Conservation (phyloP, 2,329 filamentous ascomycete genomes). For the Didymella glomerata region DNA sequence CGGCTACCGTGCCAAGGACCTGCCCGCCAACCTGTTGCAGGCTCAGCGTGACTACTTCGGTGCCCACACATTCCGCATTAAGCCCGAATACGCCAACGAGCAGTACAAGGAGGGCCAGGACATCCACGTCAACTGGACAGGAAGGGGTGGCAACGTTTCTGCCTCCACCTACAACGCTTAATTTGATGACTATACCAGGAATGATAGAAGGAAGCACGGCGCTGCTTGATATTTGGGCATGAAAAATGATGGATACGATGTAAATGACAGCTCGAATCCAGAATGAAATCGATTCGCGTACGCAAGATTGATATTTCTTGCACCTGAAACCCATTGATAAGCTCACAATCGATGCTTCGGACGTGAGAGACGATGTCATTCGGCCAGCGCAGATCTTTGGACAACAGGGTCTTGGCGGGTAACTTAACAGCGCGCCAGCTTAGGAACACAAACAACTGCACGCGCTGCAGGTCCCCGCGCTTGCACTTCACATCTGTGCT, state of each 20-base stretch:
- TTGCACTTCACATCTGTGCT: slow-evolving; percentile 20
- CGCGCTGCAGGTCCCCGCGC: slow-evolving; percentile 32
- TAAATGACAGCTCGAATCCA: slow-evolving; percentile 32
- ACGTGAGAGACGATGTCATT: slow-evolving; percentile 1
- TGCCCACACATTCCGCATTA: slow-evolving; percentile 63
- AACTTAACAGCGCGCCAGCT: slow-evolving; percentile 9
- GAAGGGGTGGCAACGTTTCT: slow-evolving; percentile 94
- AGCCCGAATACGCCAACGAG: slow-evolving; percentile 63
- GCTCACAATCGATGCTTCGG: background rate
- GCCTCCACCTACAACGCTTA: slow-evolving; percentile 98
- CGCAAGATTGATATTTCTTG: background rate
- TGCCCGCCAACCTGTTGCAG: slow-evolving; percentile 97
- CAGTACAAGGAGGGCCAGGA: slow-evolving; percentile 87
- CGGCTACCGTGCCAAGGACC: slow-evolving; percentile 95
- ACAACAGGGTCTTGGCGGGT: slow-evolving; percentile 16
- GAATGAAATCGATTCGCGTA: slow-evolving; percentile 36
- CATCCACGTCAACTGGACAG: slow-evolving; percentile 99
- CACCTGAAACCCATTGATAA: background rate
- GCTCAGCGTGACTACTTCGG: slow-evolving; percentile 99
- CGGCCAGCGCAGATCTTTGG: slow-evolving; percentile 5
- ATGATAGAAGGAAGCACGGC: slow-evolving; percentile 23
- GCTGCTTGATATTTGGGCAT: slow-evolving; percentile 27
- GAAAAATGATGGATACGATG: slow-evolving; percentile 37
- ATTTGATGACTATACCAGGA: slow-evolving; percentile 29
- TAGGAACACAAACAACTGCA: slow-evolving; percentile 28